Conservation (phyloP, 192 early-diverging fungal species). For the Coemansia sp. region DNA sequence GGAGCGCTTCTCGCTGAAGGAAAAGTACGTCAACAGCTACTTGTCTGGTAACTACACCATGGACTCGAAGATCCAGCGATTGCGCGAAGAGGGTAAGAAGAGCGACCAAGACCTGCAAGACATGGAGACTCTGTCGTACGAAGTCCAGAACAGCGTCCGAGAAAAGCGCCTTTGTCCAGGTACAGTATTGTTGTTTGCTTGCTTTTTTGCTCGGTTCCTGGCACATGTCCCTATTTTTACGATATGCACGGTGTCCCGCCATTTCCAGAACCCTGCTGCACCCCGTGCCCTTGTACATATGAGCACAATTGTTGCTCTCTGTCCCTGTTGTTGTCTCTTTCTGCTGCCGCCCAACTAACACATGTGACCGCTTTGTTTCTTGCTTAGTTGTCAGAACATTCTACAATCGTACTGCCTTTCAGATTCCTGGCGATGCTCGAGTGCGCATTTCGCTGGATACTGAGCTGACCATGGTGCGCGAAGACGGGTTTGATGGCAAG, state of each 20-base stretch:
- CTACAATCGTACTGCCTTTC: slow-evolving; percentile 98
- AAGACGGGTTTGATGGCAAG: slow-evolving; percentile 72
- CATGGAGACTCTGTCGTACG: slow-evolving; percentile 66
- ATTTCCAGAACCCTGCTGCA: neutral
- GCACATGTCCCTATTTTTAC: neutral
- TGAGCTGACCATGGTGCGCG: slow-evolving; percentile 92
- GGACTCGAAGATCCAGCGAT: slow-evolving; percentile 70
- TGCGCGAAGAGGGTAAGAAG: slow-evolving; percentile 70
- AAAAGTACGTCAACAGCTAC: slow-evolving; percentile 87
- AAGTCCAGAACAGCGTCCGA: slow-evolving; percentile 68
- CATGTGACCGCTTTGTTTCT: slow-evolving; percentile 11
- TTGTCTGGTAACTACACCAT: slow-evolving; percentile 75
- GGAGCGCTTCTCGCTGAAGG: slow-evolving; percentile 89
- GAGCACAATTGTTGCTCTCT: neutral
- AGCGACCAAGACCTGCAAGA: slow-evolving; percentile 72
- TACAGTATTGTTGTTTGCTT: slow-evolving; percentile 20
- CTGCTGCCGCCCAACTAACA: neutral
- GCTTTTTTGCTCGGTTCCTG: slow-evolving; percentile 18
- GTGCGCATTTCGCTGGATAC: slow-evolving; percentile 95
- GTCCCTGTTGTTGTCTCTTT: neutral
- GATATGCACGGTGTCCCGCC: neutral
- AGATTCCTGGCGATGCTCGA: slow-evolving; percentile 90
- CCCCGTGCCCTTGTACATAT: neutral
- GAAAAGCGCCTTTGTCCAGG: slow-evolving; percentile 65
- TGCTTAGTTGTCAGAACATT: slow-evolving; percentile 75